Evolutionary conservation across 176 grass and related monocot genomes (phyloP).

Genomic region (Triticum timopheevii): DNA sequence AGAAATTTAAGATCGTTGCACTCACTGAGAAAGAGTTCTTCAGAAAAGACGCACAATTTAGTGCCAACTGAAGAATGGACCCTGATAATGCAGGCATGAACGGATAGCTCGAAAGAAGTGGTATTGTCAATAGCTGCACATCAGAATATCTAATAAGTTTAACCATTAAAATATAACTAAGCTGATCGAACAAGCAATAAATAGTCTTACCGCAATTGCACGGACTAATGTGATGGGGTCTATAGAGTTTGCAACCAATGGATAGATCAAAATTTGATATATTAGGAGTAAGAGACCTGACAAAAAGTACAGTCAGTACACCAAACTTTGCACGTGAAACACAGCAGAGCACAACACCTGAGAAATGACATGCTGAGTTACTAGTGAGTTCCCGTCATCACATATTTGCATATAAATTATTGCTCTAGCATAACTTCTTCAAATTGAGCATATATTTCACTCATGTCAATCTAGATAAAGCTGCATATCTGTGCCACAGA

Average conservation of each 20-base stretch:
- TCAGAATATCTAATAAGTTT: slow-evolving; percentile 29
- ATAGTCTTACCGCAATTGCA: slow-evolving; percentile 54
- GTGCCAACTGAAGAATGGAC: slow-evolving; percentile 46
- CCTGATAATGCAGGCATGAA: slow-evolving; percentile 77
- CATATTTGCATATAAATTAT: not conserved
- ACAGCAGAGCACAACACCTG: not conserved
- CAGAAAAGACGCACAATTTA: slow-evolving; percentile 77
- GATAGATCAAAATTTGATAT: slow-evolving; percentile 84
- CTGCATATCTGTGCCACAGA: not conserved
- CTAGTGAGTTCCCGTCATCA: slow-evolving; percentile 15
- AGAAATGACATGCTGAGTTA: slow-evolving; percentile 4
- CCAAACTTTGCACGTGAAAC: slow-evolving; percentile 12
- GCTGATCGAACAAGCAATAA: slow-evolving; percentile 3
- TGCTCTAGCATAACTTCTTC: slow-evolving; percentile 10
- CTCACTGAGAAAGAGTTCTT: slow-evolving; percentile 73
- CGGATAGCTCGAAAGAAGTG: slow-evolving; percentile 72
- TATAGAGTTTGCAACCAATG: slow-evolving; percentile 54
- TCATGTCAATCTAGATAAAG: slow-evolving; percentile 3
- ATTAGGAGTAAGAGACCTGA: slow-evolving; percentile 64
- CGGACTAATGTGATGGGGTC: slow-evolving; percentile 62
- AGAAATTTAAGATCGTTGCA: slow-evolving; percentile 16
- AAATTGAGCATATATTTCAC: slow-evolving; percentile 4
- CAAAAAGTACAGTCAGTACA: slow-evolving; percentile 33
- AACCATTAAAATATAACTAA: slow-evolving; percentile 7
- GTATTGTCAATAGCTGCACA: slow-evolving; percentile 69